Evolutionary conservation across 345 rosid genomes (phyloP).

Genomic region (Eucalyptus victrix): DNA sequence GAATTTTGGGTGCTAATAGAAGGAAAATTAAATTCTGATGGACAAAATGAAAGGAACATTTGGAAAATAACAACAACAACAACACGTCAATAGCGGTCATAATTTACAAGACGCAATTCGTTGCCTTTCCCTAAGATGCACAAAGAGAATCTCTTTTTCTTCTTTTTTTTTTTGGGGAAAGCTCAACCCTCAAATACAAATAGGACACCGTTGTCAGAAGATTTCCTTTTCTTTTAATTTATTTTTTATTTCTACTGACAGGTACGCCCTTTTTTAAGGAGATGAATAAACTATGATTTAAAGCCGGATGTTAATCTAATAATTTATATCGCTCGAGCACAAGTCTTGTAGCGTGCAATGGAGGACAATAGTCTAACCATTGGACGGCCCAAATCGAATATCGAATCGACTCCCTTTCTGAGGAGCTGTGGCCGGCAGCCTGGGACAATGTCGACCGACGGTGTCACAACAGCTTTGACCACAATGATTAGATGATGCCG

Average conservation of each 20-base stretch:
- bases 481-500: neutral
- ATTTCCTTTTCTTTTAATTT: neutral
- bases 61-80: neutral
- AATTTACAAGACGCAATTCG: neutral
- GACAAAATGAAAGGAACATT: neutral
- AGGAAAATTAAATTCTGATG: neutral
- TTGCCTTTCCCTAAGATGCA: neutral
- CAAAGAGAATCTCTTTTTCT: neutral
- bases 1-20: neutral
- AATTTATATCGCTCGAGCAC: neutral
- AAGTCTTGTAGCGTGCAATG: neutral
- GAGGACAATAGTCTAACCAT: neutral
- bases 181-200: neutral
- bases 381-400: neutral
- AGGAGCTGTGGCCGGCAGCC: neutral
- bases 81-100: neutral
- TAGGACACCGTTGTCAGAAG: neutral
- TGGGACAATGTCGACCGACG: neutral
- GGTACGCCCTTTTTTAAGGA: neutral
- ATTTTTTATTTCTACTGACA: neutral
- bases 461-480: neutral
- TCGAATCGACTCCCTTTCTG: neutral
- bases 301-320: neutral
- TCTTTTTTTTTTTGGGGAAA: neutral
- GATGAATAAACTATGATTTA: neutral